Conservation (phyloP, 345 rosid genomes). For the Stellera chamaejasme region DNA sequence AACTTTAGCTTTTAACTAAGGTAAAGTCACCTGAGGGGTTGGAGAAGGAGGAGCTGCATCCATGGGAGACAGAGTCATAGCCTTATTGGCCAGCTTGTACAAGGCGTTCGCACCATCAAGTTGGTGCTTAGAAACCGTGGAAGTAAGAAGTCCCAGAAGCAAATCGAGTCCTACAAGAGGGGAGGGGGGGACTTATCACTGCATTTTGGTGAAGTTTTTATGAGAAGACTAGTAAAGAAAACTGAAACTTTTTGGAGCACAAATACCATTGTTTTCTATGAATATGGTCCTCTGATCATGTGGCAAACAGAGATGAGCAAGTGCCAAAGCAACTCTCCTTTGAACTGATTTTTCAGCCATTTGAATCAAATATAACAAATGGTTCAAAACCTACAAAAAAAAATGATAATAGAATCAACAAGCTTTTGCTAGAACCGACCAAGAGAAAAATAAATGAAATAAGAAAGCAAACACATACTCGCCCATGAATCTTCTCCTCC, state of each 20-base stretch:
- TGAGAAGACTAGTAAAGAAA: not conserved
- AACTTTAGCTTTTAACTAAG: too few species aligned
- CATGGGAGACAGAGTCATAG: conserved; percentile 74
- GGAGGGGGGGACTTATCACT: conserved; percentile 7
- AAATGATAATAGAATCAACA: conserved; percentile 12
- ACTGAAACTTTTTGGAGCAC: too few species aligned
- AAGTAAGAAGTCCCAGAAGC: conserved; percentile 83
- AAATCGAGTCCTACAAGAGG: conserved; percentile 70
- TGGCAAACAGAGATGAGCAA: conserved; percentile 90
- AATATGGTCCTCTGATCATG: conserved; percentile 85
- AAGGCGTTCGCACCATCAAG: conserved; percentile 94
- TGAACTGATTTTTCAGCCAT: conserved; percentile 78
- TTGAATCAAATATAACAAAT: conserved; percentile 81
- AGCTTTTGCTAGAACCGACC: not conserved
- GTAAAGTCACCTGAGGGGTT: conserved; percentile 67
- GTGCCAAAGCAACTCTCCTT: conserved; percentile 83
- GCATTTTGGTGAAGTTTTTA: conserved; percentile 8
- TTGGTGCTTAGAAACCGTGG: conserved; percentile 68
- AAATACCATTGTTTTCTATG: conserved; percentile 62
- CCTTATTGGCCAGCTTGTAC: conserved; percentile 75
- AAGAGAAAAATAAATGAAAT: conserved; percentile 2
- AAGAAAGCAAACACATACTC: conserved; percentile 44
- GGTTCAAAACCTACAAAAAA: conserved; percentile 67
- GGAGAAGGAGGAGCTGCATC: conserved; percentile 99
- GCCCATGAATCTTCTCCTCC: conserved; percentile 95